Base-by-base conservation (phyloP, 2,329 filamentous ascomycete species). In the Epichloe coenophiala region DNA sequence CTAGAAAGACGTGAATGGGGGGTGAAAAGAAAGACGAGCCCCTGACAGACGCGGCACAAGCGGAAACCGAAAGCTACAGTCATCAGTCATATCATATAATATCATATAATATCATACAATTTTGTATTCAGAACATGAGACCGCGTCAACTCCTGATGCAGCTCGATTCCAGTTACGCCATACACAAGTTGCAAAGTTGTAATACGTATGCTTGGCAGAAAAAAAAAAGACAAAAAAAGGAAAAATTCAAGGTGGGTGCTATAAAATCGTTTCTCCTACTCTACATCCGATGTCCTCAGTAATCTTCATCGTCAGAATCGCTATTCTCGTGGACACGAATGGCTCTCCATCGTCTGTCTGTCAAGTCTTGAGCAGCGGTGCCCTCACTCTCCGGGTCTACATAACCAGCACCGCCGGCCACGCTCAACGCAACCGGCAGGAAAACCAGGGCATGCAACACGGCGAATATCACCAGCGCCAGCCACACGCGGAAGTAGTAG, bases 401-500 rank as follows among this genome's bases (percentile, higher is more conserved):
- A 62, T 95, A 97, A 3, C 91, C 90, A 57, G 84, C 79, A 1
- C 93, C 93, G 17, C 93, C 93, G 47, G 86, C 76, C 47, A 96
- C 73, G 61, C 87, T 94, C 57, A 98, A 73, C 2, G 86, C 84
- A 1, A 97, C 93, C 0, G 93, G 93, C 59, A 98, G 71, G 65
- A 97, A 95, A 7, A 98, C 78, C 45, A 98, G 73, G 1, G 93
- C 88, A 65, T 98, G 93, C 9, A 83, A 76, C 7, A 88, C 88
- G 3, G 90, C 94, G 65, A 95, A 91, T 9, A 94, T 65, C 11
- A 98, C 90, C 50, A 98, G 77, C 6, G 90, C 85, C 17, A 96
- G 72, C 93, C 93, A 98, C 42, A 98, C 86, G 42, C 93, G 80
- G 76, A 98, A 98, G 69, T 98, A 98, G 70, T 98, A 98, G 52